phyloP scores from a whole-genome alignment of 2,329 filamentous ascomycete species.

The Fonsecaea multimorphosa region DNA sequence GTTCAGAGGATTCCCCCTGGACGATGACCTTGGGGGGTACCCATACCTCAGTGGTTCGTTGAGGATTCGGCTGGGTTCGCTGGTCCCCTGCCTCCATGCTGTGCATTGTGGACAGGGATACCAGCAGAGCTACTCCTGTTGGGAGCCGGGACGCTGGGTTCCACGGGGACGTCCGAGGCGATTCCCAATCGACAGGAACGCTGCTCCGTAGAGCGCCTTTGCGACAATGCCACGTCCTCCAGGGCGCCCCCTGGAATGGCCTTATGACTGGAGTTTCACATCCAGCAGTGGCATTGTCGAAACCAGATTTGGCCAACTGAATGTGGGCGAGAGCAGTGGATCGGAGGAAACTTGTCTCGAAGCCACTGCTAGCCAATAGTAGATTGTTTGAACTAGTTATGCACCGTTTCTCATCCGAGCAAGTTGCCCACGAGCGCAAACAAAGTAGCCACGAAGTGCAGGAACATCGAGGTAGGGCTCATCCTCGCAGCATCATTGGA shows the following conservation, averaged over 20 bases:
- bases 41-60: neutral
- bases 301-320: neutral
- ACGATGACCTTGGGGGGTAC: neutral
- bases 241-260: neutral
- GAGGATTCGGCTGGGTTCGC: neutral
- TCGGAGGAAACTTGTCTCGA: neutral
- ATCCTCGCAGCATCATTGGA: constrained; percentile 10
- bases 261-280: neutral
- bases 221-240: neutral
- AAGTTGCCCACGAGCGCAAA: constrained; percentile 13
- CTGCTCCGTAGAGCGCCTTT: neutral
- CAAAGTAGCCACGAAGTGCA: constrained; percentile 7
- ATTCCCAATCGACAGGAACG: neutral
- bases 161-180: neutral
- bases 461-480: constrained; percentile 1
- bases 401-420: constrained; percentile 10
- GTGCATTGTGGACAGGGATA: neutral
- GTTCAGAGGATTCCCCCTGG: neutral
- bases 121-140: neutral
- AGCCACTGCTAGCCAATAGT: neutral
- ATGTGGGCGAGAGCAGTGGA: neutral
- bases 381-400: neutral
- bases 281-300: neutral
- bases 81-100: neutral
- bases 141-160: neutral